Evolutionary conservation across 495 filamentous ascomycete genomes (phyloP).

Genomic region (Hyaloscypha hepaticicola): DNA sequence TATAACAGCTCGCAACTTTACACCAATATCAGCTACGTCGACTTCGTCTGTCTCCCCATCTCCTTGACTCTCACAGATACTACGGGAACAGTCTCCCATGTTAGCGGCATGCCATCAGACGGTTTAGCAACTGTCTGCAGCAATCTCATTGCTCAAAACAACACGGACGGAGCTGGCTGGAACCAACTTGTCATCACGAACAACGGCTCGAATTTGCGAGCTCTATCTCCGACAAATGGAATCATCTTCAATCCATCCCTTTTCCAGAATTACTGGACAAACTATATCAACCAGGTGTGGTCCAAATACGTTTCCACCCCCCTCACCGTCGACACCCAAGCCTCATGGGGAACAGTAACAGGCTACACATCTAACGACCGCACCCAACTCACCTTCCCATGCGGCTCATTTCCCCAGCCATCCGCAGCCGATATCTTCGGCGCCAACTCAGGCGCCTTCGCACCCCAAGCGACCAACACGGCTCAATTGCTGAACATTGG

Average conservation of each 20-base stretch:
- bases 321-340: conserved; percentile 36
- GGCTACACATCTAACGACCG: conserved; percentile 50
- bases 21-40: conserved; percentile 72
- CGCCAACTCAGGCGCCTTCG: conserved; percentile 66
- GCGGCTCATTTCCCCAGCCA: conserved; percentile 55
- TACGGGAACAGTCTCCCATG: conserved; percentile 48
- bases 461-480: conserved; percentile 36
- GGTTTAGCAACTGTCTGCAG: conserved; percentile 58
- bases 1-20: conserved; percentile 65
- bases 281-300: conserved; percentile 66
- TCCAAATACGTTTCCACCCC: conserved; percentile 48
- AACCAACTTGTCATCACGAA: conserved; percentile 55
- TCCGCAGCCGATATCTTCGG: conserved; percentile 63
- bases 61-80: conserved; percentile 56
- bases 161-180: conserved; percentile 61
- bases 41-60: conserved; percentile 68
- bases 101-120: conserved; percentile 55
- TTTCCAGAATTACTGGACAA: conserved; percentile 62
- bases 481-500: conserved; percentile 49
- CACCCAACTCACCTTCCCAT: conserved; percentile 48
- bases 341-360: conserved; percentile 39
- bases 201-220: conserved; percentile 55
- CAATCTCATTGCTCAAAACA: conserved; percentile 50
- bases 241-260: conserved; percentile 53
- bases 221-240: conserved; percentile 64